A percentile compares a stretch with the other conserved stretches of the same genome.
phyloP scores from a whole-genome alignment of 2,329 filamentous ascomycete species.

The Colletotrichum musae region DNA sequence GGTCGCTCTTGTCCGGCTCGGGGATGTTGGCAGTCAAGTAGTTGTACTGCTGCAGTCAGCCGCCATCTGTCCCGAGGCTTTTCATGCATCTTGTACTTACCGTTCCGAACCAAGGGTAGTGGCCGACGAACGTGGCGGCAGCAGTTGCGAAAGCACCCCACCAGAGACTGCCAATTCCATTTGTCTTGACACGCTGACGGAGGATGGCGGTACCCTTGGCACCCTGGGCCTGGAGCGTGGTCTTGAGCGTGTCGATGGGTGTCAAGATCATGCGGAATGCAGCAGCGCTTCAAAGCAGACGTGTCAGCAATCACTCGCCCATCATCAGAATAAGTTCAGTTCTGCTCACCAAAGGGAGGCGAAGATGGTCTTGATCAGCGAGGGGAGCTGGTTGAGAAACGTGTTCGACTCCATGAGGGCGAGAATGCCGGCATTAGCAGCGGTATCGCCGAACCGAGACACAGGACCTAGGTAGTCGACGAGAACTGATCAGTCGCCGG shows the following conservation, averaged over 20 bases:
- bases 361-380: conserved; percentile 61
- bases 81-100: conserved; percentile 45
- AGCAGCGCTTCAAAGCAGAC: conserved; percentile 52
- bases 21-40: conserved; percentile 55
- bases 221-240: conserved; percentile 64
- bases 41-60: conserved; percentile 56
- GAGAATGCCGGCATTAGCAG: conserved; percentile 64
- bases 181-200: conserved; percentile 58
- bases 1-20: conserved; percentile 56
- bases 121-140: conserved; percentile 63
- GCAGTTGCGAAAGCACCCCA: conserved; percentile 65
- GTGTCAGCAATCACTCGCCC: no score
- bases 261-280: conserved; percentile 63
- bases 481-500: neutral
- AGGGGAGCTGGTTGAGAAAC: conserved; percentile 59
- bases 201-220: conserved; percentile 58
- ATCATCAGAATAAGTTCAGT: neutral
- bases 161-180: conserved; percentile 63
- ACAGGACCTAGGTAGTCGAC: conserved; percentile 53
- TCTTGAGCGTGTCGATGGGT: conserved; percentile 65
- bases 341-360: conserved; percentile 57
- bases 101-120: conserved; percentile 66
- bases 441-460: conserved; percentile 63
- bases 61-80: neutral
- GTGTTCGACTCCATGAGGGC: conserved; percentile 62